Evolutionary conservation across 1,139 yeast species (phyloP).

Genomic region (Zygotorulaspora mrakii): DNA sequence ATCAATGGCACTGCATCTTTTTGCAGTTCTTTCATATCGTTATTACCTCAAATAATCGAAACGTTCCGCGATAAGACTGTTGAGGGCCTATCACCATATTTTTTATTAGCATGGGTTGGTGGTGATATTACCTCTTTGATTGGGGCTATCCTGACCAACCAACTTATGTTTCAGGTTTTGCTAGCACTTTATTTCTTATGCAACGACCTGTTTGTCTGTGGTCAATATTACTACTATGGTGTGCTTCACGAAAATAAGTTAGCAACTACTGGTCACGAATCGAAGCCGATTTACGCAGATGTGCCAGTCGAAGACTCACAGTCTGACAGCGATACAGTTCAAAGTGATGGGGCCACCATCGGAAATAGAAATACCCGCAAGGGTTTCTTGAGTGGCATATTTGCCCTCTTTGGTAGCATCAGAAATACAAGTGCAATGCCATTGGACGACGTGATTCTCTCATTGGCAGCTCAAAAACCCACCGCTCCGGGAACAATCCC

Average conservation of each 20-base stretch:
- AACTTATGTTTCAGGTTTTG: slow-evolving; percentile 70
- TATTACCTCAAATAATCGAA: slow-evolving; percentile 77
- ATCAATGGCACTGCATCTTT: slow-evolving; percentile 51
- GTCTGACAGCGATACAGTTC: neutral
- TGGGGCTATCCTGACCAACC: slow-evolving; percentile 76
- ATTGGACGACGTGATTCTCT: slow-evolving; percentile 2
- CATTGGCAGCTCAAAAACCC: slow-evolving; percentile 12
- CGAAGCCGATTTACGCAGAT: slow-evolving; percentile 25
- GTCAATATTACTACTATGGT: slow-evolving; percentile 74
- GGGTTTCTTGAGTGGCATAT: slow-evolving; percentile 1
- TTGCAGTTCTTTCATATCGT: slow-evolving; percentile 78
- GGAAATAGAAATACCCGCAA: neutral
- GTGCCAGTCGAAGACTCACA: slow-evolving; percentile 3
- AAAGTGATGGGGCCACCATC: slow-evolving; percentile 4
- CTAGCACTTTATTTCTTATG: slow-evolving; percentile 70
- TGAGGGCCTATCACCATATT: slow-evolving; percentile 78
- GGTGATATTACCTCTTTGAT: slow-evolving; percentile 81
- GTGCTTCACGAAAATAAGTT: slow-evolving; percentile 38
- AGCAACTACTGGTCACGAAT: slow-evolving; percentile 38
- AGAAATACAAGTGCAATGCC: slow-evolving; percentile 14
- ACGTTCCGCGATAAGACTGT: slow-evolving; percentile 77
- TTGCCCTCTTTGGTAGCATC: slow-evolving; percentile 8
- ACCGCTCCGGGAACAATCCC: slow-evolving; percentile 14
- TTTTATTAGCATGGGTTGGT: slow-evolving; percentile 71
- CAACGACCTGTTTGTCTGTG: slow-evolving; percentile 67